A percentile compares a stretch with the other conserved stretches of the same genome.
Evolutionary conservation across 306 rosid genomes (phyloP).

Genomic region (Malus sylvestris): DNA sequence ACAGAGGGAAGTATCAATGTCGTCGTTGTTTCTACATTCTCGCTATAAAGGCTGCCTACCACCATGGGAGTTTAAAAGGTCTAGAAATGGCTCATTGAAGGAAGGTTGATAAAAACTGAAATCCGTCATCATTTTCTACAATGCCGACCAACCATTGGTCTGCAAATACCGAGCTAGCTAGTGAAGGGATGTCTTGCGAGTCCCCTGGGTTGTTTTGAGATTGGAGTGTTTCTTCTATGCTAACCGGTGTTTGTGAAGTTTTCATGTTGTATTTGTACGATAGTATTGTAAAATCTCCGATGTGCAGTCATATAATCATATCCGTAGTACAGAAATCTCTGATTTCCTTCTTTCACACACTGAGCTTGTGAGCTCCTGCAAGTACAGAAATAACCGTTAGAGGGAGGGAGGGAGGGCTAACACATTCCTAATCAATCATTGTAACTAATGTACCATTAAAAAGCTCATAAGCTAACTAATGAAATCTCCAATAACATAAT

Average conservation of each 20-base stretch:
- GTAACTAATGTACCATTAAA: no score
- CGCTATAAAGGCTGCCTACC: constrained; percentile 91
- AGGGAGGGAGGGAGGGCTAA: no score
- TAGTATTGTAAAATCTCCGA: constrained; percentile 16
- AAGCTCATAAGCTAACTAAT: no score
- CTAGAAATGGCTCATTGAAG: constrained; percentile 54
- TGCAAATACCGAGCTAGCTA: constrained; percentile 3
- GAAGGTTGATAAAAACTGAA: constrained; percentile 31
- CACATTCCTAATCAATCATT: no score
- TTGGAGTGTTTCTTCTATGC: constrained; percentile 7
- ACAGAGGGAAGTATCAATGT: constrained; percentile 74
- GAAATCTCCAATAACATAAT: no score
- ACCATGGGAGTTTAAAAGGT: constrained; percentile 69
- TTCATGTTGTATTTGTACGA: constrained; percentile 23
- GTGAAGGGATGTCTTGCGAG: constrained; percentile 3
- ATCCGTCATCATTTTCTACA: not conserved
- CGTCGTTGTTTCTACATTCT: constrained; percentile 79
- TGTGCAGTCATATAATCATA: constrained; percentile 18
- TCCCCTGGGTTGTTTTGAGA: constrained; percentile 11
- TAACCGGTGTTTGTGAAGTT: constrained; percentile 13
- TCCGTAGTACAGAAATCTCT: not conserved
- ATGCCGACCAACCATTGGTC: constrained; percentile 11
- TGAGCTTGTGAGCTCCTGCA: no score
- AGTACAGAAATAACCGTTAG: no score
- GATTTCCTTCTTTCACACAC: no score